Conservation (phyloP, 2,329 filamentous ascomycete genomes). For the Grosmannia penicillata region DNA sequence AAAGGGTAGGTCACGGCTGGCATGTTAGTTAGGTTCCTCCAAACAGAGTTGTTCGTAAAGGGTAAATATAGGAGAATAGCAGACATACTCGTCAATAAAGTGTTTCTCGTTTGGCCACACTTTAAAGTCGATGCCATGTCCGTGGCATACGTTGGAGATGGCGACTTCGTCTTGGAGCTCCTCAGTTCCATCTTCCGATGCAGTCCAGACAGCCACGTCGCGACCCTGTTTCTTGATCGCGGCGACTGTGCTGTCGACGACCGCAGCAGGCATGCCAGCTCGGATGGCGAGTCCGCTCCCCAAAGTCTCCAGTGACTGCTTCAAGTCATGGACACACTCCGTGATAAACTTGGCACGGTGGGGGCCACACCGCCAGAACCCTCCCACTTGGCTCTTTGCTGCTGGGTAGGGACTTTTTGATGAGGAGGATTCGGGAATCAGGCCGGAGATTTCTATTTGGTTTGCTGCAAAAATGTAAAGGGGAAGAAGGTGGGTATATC, state of each 20-base stretch:
- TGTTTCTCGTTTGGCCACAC: conserved; percentile 65
- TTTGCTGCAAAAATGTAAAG: conserved; percentile 54
- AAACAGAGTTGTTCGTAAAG: neutral
- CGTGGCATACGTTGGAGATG: conserved; percentile 36
- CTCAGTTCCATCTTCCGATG: conserved; percentile 52
- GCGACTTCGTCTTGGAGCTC: conserved; percentile 49
- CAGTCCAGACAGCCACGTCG: conserved; percentile 60
- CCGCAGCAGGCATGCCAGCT: conserved; percentile 44
- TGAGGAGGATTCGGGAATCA: conserved; percentile 34
- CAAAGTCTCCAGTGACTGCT: conserved; percentile 40
- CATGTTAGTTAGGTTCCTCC: too few species aligned
- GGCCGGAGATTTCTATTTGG: conserved; percentile 62
- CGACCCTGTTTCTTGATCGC: conserved; percentile 23
- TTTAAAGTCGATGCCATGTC: conserved; percentile 42
- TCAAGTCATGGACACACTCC: conserved; percentile 60
- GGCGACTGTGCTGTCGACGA: conserved; percentile 42
- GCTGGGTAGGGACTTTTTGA: conserved; percentile 49
- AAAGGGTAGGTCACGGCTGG: conserved; percentile 53
- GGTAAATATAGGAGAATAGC: neutral
- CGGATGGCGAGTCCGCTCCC: conserved; percentile 49
- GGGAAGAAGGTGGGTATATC: conserved; percentile 55
- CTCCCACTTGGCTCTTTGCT: conserved; percentile 48
- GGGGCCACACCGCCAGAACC: conserved; percentile 61
- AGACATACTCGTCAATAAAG: conserved; percentile 56
- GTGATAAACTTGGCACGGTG: conserved; percentile 58